Percentiles rank a stretch among this genome's conserved stretches.
These are phyloP conservation scores for Thraustochytrium striatum DNA, from an alignment of 352 stramenopile genomes.

Conservation along the genomic window DNA sequence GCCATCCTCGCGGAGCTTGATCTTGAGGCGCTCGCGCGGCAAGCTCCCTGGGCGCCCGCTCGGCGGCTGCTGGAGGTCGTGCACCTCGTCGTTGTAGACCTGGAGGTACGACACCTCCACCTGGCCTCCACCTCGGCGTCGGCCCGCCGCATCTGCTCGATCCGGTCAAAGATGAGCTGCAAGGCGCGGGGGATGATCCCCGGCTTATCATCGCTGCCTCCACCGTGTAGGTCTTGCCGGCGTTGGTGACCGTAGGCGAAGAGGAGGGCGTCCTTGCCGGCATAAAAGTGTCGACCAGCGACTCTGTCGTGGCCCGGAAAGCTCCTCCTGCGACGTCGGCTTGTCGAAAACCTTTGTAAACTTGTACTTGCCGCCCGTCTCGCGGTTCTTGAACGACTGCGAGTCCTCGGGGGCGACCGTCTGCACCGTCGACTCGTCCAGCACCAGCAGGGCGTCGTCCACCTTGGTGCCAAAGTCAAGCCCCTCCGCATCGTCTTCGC, in stretches of 20 bases:
- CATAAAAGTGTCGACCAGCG: conserved; percentile 73
- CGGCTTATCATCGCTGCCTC: conserved; percentile 69
- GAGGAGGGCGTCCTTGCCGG: conserved; percentile 77
- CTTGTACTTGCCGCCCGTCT: conserved; percentile 45
- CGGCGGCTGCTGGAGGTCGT: conserved; percentile 76
- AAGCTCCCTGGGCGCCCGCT: not conserved
- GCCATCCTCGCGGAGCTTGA: conserved; percentile 70
- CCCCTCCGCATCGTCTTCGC: not conserved
- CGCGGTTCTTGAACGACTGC: conserved; percentile 44
- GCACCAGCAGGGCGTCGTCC: conserved; percentile 26
- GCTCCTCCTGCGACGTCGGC: conserved; percentile 71
- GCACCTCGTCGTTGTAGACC: conserved; percentile 98
- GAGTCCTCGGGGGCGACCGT: conserved; percentile 28
- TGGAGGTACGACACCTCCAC: conserved; percentile 88
- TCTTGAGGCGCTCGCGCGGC: conserved; percentile 41
- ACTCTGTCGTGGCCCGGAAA: conserved; percentile 83
- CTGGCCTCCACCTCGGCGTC: not conserved
- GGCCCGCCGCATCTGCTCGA: not conserved
- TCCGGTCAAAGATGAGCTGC: conserved; percentile 65
- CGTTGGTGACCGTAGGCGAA: conserved; percentile 98
- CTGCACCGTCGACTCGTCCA: conserved; percentile 26
- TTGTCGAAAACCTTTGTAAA: conserved; percentile 71
- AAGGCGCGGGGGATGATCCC: conserved; percentile 77
- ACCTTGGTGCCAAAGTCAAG: not conserved
- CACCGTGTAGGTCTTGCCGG: conserved; percentile 97